phyloP scores from a whole-genome alignment of 768 basidiomycete genomes.

The Mycena albidolilacea region DNA sequence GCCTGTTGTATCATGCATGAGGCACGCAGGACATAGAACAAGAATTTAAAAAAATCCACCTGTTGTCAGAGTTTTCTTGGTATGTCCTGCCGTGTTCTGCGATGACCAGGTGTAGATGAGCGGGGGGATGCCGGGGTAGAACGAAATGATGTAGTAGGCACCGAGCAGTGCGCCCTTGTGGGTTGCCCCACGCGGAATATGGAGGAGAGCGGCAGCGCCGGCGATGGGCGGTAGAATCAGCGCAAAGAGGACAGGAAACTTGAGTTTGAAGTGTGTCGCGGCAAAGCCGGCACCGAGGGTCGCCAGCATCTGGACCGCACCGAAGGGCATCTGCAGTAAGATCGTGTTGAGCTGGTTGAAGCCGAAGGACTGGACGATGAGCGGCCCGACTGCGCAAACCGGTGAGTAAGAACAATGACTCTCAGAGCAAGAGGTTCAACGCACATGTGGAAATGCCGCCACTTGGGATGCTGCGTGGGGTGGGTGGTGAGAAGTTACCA shows the following conservation, averaged over 20 bases:
- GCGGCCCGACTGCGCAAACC: slow-evolving; percentile 30
- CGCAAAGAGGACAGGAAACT: slow-evolving; percentile 31
- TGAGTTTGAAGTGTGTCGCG: slow-evolving; percentile 32
- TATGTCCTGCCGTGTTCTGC: slow-evolving; percentile 51
- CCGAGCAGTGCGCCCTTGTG: slow-evolving; percentile 35
- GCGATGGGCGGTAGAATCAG: slow-evolving; percentile 39
- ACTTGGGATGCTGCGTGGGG: slow-evolving; percentile 22
- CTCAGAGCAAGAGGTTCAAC: neutral
- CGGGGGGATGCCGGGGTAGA: slow-evolving; percentile 39
- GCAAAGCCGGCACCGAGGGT: slow-evolving; percentile 30
- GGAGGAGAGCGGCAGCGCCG: slow-evolving; percentile 36
- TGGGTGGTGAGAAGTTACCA: neutral
- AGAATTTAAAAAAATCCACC: no score
- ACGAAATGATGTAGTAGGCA: slow-evolving; percentile 39
- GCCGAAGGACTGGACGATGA: slow-evolving; percentile 42
- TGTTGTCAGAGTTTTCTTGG: slow-evolving; percentile 49
- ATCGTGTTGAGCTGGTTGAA: slow-evolving; percentile 39
- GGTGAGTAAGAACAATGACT: neutral
- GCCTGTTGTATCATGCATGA: slow-evolving; percentile 40
- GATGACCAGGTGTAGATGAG: slow-evolving; percentile 43
- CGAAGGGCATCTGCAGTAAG: slow-evolving; percentile 41
- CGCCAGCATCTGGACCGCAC: slow-evolving; percentile 37
- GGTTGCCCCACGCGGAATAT: slow-evolving; percentile 23
- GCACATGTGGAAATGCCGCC: slow-evolving; percentile 37
- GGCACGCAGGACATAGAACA: no score